Evolutionary conservation across 2,329 filamentous ascomycete genomes (phyloP), one percentile per base, ranked within the genome.

Genomic region (Harringtonia aguacate): DNA sequence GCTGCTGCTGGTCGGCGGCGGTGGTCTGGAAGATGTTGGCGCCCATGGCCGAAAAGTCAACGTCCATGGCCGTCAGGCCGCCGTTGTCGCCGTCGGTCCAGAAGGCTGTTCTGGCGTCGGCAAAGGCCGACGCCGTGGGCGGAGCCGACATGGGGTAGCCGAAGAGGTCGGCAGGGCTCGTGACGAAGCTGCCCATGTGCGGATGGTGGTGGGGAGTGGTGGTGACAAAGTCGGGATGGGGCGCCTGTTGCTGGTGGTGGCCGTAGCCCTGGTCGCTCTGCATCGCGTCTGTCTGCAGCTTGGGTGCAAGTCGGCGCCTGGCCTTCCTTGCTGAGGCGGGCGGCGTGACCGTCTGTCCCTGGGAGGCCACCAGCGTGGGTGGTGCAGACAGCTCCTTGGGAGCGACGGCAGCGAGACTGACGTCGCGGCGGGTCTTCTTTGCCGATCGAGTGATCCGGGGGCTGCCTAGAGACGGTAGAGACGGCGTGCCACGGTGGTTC

Each of bases 91-190:
- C 62, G 3, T 35, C 44, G 47, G 72, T 68, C 78, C 77, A 81
- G 49, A 79, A 80, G 31, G 58, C n/a, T n/a, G n/a, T 51, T 39
- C 64, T 63, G 12, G 63, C 57, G 42, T 66, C 62, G 8, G 56
- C 56, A 50, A 68, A 73, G 3, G 64, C 59, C 1, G 72, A 64
- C 4, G 66, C 66, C 3, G 67, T 66, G 28, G 68, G 67, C 18
- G 75, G 70, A 3, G 73, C 74, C n/a, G 77, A 75, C 58, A 81
- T 65, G 24, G 77, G 73, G 54, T 77, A 79, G 22, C 65, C 66
- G 55, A 79, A 80, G 58, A 81, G 65, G 51, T 80, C 76, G 44
- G 65, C 65, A 13, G 70, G 62, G 20, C 64, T 62, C 17, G 64
- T 62, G 51, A 72, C 65, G 50, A 71, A 69, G 12, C 58, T 58